Evolutionary conservation across 768 basidiomycete species (phyloP).

Genomic region (Coprinellus aureogranulatus): DNA sequence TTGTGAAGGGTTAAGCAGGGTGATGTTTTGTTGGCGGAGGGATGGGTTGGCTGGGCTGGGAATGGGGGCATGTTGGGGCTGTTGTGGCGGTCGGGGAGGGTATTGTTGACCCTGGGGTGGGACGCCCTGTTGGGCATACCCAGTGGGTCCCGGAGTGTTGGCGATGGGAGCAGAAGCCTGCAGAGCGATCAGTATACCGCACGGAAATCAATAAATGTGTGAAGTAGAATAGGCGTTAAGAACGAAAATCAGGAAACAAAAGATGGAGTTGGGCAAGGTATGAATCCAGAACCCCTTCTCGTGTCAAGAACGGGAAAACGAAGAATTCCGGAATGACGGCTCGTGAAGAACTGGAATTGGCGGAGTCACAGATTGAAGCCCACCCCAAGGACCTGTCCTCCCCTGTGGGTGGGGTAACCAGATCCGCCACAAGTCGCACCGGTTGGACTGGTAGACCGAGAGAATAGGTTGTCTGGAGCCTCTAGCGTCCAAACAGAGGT

Average conservation of each 20-base stretch:
- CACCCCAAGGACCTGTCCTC: no score
- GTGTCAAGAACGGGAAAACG: constrained; percentile 24
- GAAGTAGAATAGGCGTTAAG: background rate
- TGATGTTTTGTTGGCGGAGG: constrained; percentile 67
- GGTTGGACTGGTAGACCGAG: no score
- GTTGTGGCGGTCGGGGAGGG: constrained; percentile 23
- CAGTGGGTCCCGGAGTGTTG: background rate
- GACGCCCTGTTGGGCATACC: constrained; percentile 2
- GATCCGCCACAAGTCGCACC: no score
- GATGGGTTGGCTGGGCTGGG: no score
- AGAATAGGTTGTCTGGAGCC: no score
- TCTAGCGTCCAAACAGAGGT: no score
- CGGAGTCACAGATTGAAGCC: no score
- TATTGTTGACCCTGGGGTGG: constrained; percentile 18
- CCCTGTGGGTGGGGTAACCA: no score
- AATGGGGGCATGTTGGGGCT: constrained; percentile 6
- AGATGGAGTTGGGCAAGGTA: constrained; percentile 63
- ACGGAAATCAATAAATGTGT: background rate
- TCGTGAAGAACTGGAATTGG: no score
- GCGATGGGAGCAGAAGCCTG: constrained; percentile 48
- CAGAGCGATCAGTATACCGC: constrained; percentile 1
- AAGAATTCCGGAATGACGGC: constrained; percentile 4
- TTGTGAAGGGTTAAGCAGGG: constrained; percentile 54
- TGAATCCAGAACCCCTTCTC: constrained; percentile 45
- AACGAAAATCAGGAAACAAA: constrained; percentile 35